phyloP scores from a whole-genome alignment of 2,329 filamentous ascomycete genomes.

The Pseudocercospora cruenta region DNA sequence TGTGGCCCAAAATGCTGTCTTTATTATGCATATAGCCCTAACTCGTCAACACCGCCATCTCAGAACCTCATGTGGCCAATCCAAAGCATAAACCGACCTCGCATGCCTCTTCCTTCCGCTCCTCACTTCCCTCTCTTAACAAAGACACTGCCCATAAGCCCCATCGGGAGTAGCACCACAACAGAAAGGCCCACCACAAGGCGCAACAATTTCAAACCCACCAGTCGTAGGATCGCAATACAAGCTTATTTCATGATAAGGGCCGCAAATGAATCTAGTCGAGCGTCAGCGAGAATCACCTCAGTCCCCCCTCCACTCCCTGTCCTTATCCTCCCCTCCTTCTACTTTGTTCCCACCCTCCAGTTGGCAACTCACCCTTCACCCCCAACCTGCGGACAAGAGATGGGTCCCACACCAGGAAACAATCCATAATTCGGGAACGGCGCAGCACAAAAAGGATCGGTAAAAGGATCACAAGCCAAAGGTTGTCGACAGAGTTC shows the following conservation, averaged over 20 bases:
- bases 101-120: too few relatives aligned
- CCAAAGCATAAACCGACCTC: too few relatives aligned
- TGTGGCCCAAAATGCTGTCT: too few relatives aligned
- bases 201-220: not conserved
- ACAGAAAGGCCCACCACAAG: not conserved
- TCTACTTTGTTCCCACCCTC: not conserved
- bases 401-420: not conserved
- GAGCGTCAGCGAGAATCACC: not conserved
- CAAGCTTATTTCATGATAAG: not conserved
- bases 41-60: too few relatives aligned
- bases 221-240: not conserved
- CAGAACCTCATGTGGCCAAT: too few relatives aligned
- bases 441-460: not conserved
- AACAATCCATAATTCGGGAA: not conserved
- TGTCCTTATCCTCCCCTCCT: too few relatives aligned
- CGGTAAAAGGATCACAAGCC: not conserved
- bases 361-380: not conserved
- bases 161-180: not conserved
- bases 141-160: not conserved
- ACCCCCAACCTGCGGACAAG: not conserved
- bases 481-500: not conserved
- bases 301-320: not conserved
- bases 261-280: not conserved
- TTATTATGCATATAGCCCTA: too few relatives aligned
- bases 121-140: not conserved